Conservation (phyloP, 1,139 yeast species). For the Magnusiomyces tetraspermus region DNA sequence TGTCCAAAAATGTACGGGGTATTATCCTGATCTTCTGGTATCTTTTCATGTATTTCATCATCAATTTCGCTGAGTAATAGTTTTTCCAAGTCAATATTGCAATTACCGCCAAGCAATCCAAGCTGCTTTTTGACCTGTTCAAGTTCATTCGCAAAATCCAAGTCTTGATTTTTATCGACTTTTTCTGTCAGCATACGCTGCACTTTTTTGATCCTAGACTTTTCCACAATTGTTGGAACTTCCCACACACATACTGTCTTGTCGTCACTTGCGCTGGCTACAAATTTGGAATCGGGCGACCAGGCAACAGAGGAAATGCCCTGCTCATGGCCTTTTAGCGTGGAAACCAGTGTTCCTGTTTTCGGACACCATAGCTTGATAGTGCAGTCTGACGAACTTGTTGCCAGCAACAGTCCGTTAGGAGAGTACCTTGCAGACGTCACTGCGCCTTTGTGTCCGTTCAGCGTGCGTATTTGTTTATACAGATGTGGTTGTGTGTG, state of each 20-base stretch:
- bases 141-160: not conserved
- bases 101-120: not conserved
- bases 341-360: slow-evolving; percentile 31
- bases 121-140: not conserved
- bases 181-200: not conserved
- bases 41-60: not conserved
- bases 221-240: slow-evolving; percentile 25
- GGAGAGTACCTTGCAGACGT: slow-evolving; percentile 57
- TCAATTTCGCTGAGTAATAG: not conserved
- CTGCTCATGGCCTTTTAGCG: slow-evolving; percentile 50
- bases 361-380: slow-evolving; percentile 38
- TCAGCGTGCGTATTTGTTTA: slow-evolving; percentile 11
- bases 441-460: slow-evolving; percentile 24
- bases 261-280: slow-evolving; percentile 88
- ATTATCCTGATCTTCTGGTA: not conserved
- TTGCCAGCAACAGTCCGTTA: slow-evolving; percentile 53
- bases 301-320: slow-evolving; percentile 68
- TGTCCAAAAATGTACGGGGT: not conserved
- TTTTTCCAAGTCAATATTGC: not conserved
- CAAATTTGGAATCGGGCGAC: slow-evolving; percentile 62
- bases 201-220: not conserved
- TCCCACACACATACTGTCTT: slow-evolving; percentile 71
- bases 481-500: slow-evolving; percentile 3
- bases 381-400: slow-evolving; percentile 40
- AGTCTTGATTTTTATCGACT: not conserved